A percentile compares a stretch with the other conserved stretches of the same genome.
phyloP scores from a whole-genome alignment of 441 rosid genomes.

The Populus tomentosa region DNA sequence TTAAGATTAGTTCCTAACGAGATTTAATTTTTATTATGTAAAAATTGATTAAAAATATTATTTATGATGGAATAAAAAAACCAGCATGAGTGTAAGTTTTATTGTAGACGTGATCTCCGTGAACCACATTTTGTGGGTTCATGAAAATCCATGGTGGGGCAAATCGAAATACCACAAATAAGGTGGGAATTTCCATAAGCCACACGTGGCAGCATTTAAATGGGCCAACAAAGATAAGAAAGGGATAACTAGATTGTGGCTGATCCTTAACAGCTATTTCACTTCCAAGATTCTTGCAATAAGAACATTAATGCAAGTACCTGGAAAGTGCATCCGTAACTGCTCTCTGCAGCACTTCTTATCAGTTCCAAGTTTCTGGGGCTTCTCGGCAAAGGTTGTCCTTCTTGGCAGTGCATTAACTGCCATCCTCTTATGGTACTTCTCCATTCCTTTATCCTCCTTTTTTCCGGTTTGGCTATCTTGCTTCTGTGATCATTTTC shows the following conservation, averaged over 20 bases:
- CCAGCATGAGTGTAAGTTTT: neutral
- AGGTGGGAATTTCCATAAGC: neutral
- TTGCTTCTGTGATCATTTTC: neutral
- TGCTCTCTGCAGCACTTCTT: neutral
- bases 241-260: neutral
- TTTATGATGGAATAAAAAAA: no score
- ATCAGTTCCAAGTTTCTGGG: neutral
- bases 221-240: slow-evolving; percentile 33
- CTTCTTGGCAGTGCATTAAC: neutral
- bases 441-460: neutral
- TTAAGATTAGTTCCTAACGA: no score
- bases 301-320: neutral
- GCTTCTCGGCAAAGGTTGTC: neutral
- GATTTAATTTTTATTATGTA: no score
- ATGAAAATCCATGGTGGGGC: slow-evolving; percentile 3
- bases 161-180: neutral
- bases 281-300: neutral
- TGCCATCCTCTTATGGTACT: neutral
- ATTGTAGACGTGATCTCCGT: neutral
- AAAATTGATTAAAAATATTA: no score
- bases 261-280: neutral
- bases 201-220: slow-evolving; percentile 14
- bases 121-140: neutral
- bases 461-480: neutral
- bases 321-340: neutral